Evolutionary conservation across 1,139 yeast species (phyloP).

Genomic region (Pneumocystis sp.): DNA sequence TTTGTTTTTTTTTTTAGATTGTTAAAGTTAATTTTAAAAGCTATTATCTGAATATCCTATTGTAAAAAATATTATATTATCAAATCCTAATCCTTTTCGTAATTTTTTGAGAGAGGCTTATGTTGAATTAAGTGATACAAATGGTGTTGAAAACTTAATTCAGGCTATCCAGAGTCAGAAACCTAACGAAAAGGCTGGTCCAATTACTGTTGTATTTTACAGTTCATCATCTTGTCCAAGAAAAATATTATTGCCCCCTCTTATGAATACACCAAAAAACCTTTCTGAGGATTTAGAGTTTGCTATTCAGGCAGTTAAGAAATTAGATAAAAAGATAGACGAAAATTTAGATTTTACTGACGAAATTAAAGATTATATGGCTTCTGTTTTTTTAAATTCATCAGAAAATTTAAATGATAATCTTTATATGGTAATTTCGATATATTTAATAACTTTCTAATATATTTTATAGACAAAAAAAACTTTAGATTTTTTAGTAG

Average conservation of each 20-base stretch:
- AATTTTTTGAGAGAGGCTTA: neutral
- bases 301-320: neutral
- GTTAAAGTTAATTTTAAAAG: neutral
- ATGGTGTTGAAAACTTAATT: neutral
- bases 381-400: neutral
- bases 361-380: neutral
- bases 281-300: neutral
- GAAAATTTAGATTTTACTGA: neutral
- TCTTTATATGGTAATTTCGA: neutral
- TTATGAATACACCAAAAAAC: neutral
- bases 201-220: neutral
- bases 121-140: neutral
- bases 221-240: neutral
- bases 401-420: neutral
- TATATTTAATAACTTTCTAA: neutral
- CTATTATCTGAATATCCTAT: neutral
- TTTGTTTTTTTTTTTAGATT: neutral
- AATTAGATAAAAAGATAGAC: neutral
- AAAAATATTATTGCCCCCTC: neutral
- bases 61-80: neutral
- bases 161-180: neutral
- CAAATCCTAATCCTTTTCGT: neutral
- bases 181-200: neutral
- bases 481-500: slow-evolving; percentile 13
- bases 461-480: slow-evolving; percentile 3